Base-by-base conservation (phyloP, 176 grass and related monocot species). In the Phragmites australis region DNA sequence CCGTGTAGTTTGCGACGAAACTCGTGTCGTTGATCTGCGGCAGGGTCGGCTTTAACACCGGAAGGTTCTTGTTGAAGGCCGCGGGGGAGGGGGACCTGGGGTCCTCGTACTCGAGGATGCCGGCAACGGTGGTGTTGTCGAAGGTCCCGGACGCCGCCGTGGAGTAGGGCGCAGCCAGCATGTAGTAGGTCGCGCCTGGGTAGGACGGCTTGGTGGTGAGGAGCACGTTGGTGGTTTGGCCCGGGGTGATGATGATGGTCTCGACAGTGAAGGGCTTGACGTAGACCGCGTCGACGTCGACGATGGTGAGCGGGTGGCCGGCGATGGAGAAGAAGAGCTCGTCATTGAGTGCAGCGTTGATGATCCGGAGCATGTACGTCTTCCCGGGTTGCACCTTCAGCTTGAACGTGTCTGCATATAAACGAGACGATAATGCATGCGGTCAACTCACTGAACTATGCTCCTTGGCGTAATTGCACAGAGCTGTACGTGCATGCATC, bases 281-380 rank as follows among this genome's bases (percentile, higher is more conserved):
- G 74, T 91, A 93, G 58, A 87, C 82, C 0, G 91, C 91, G 66
- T 93, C 88, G 22, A 93, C 91, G 2, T 93, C 91, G 21, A 93
- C 85, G 50, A 93, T 48, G 21, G 85, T 91, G 72, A 93, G 85
- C 54, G 37, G 13, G 79, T 93, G 91, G 30, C 85, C 81, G 30
- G 85, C 88, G 79, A 93, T 30, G 67, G 85, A 88, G 91, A 93
- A 93, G 82, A 93, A 93, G 82, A 93, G 88, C 70, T 91, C 88
- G 46, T 91, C 88, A 7, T 93, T 93, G 87, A 93, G 88, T 30
- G 91, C 91, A 46, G 91, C 85, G 59, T 93, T 93, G 81, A 93
- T 84, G 76, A 93, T 70, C 22, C 91, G 91, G 61, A 93, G 88
- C 78, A 93, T 71, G 80, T 91, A 93, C 80, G 88, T 91, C 82